A percentile compares a stretch with the other conserved stretches of the same genome.
These are phyloP conservation scores for Aspergillus neoniger DNA, from an alignment of 2,329 filamentous ascomycete species.

Conservation along the genomic window DNA sequence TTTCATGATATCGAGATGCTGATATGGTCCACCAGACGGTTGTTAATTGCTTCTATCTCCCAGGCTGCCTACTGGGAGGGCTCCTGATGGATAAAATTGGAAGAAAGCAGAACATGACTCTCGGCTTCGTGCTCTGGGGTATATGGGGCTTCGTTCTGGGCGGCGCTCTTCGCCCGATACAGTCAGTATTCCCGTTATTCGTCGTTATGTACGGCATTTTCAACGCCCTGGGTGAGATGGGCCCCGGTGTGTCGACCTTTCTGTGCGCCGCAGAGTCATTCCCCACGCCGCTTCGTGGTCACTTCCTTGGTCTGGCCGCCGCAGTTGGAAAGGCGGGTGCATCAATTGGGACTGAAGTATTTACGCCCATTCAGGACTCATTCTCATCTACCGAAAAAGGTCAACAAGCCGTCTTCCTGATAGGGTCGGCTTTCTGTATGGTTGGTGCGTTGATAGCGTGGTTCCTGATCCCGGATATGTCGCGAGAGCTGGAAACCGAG, in stretches of 20 bases:
- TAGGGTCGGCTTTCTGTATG: conserved; percentile 53
- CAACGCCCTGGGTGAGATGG: conserved; percentile 52
- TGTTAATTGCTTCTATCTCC: conserved; percentile 56
- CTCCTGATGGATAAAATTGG: conserved; percentile 54
- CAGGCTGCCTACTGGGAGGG: conserved; percentile 52
- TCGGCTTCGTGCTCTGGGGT: conserved; percentile 51
- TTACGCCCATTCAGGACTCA: conserved; percentile 53
- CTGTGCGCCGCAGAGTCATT: conserved; percentile 50
- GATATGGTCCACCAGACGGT: conserved; percentile 37
- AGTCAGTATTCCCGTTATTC: conserved; percentile 53
- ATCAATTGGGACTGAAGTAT: conserved; percentile 54
- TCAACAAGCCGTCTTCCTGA: conserved; percentile 54
- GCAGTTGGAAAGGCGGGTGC: conserved; percentile 54
- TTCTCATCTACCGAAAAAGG: conserved; percentile 47
- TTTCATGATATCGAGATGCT: not conserved
- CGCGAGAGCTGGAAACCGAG: conserved; percentile 47
- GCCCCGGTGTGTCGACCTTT: conserved; percentile 49
- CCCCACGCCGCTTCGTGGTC: conserved; percentile 53
- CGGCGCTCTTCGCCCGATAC: conserved; percentile 49
- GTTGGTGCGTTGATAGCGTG: conserved; percentile 49
- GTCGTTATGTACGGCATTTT: conserved; percentile 56
- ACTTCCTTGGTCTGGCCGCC: conserved; percentile 52
- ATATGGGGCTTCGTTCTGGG: conserved; percentile 55
- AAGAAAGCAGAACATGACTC: conserved; percentile 53
- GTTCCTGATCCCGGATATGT: conserved; percentile 51